Percentiles rank a stretch among this genome's conserved stretches.
Conservation (phyloP, 495 filamentous ascomycete species). For the Cercophora newfieldiana region DNA sequence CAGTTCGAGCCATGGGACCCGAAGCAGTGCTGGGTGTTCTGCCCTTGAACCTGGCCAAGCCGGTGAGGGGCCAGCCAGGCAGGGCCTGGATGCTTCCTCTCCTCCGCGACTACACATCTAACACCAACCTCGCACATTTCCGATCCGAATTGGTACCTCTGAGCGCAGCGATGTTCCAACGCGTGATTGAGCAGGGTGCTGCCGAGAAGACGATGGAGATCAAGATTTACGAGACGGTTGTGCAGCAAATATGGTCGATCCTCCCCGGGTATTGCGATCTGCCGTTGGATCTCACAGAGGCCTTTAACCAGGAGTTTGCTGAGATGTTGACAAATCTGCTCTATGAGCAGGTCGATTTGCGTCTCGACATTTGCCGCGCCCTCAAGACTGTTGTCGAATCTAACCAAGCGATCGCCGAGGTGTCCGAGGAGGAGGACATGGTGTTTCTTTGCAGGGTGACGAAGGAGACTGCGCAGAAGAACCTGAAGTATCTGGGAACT, state of each 20-base stretch:
- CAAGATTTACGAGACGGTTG: slow-evolving; percentile 95
- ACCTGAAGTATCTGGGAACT: slow-evolving; percentile 71
- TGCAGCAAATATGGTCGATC: slow-evolving; percentile 92
- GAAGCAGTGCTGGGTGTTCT: slow-evolving; percentile 75
- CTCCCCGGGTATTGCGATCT: slow-evolving; percentile 95
- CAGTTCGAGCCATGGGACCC: slow-evolving; percentile 85
- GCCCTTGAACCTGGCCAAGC: slow-evolving; percentile 79
- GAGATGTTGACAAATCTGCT: slow-evolving; percentile 88
- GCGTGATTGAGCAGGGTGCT: slow-evolving; percentile 73
- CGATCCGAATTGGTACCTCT: slow-evolving; percentile 80
- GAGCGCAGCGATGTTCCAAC: slow-evolving; percentile 87
- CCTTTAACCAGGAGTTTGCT: slow-evolving; percentile 87
- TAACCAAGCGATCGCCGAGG: slow-evolving; percentile 73
- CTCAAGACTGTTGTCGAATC: slow-evolving; percentile 87
- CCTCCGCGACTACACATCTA: slow-evolving; percentile 78
- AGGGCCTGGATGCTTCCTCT: slow-evolving; percentile 94
- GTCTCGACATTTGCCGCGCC: slow-evolving; percentile 80
- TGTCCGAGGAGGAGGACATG: slow-evolving; percentile 61
- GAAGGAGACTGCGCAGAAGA: slow-evolving; percentile 70
- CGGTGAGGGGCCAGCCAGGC: slow-evolving; percentile 72
- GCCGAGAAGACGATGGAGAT: slow-evolving; percentile 87
- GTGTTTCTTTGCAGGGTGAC: slow-evolving; percentile 71
- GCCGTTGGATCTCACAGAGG: slow-evolving; percentile 72
- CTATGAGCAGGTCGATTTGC: slow-evolving; percentile 86
- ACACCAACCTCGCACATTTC: slow-evolving; percentile 85